phyloP scores from a whole-genome alignment of 805 yeast genomes.

The Pachysolen tannophilus region DNA sequence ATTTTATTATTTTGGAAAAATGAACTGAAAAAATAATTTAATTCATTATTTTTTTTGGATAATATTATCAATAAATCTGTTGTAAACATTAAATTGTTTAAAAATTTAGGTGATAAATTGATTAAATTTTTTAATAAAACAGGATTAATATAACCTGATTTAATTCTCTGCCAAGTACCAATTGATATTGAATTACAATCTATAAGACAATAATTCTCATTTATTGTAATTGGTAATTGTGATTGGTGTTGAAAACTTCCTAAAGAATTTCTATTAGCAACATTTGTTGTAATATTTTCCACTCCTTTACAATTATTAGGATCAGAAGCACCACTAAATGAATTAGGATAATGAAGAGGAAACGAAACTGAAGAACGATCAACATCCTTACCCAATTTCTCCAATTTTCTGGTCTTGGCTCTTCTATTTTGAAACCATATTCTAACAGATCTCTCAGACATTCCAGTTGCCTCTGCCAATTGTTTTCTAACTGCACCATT shows the following conservation, averaged over 20 bases:
- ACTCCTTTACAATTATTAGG: conserved; percentile 9
- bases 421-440: conserved; percentile 92
- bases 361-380: conserved; percentile 13
- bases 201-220: conserved; percentile 60
- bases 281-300: conserved; percentile 24
- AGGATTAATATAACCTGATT: conserved; percentile 46
- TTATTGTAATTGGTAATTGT: conserved; percentile 42
- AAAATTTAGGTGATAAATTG: conserved; percentile 60
- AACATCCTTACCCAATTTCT: conserved; percentile 30
- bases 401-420: conserved; percentile 66
- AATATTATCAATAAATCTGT: conserved; percentile 67
- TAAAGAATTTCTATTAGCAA: conserved; percentile 9
- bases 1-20: conserved; percentile 60
- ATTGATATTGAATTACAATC: conserved; percentile 65
- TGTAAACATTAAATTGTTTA: conserved; percentile 55
- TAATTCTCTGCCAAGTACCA: conserved; percentile 75
- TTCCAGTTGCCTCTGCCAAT: conserved; percentile 63
- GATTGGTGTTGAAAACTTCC: conserved; percentile 14
- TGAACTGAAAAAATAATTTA: conserved; percentile 74
- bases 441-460: conserved; percentile 83
- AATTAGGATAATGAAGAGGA: conserved; percentile 11
- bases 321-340: conserved; percentile 11
- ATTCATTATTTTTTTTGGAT: conserved; percentile 61
- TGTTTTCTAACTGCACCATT: conserved; percentile 60
- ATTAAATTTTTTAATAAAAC: conserved; percentile 36